Percentiles rank a stretch among this genome's conserved stretches.
phyloP scores from a whole-genome alignment of 345 rosid genomes.

The Hibiscus syriacus region DNA sequence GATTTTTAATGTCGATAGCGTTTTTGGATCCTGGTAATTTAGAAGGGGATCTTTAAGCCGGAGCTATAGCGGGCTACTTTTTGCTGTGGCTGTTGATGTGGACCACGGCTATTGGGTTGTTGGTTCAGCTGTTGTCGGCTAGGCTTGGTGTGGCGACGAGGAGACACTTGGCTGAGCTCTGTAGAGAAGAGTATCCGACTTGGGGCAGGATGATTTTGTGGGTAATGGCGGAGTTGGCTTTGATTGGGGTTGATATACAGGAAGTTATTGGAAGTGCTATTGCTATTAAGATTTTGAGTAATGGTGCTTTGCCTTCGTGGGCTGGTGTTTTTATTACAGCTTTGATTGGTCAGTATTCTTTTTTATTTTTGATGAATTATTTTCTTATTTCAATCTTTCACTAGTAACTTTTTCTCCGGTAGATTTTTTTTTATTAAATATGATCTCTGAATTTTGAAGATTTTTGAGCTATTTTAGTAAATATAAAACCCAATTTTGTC shows the following conservation, averaged over 20 bases:
- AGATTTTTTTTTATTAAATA: no score
- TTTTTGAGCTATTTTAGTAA: not conserved
- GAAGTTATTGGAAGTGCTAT: slow-evolving; percentile 96
- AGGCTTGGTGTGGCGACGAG: slow-evolving; percentile 96
- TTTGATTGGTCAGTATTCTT: slow-evolving; percentile 57
- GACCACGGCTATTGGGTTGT: slow-evolving; percentile 95
- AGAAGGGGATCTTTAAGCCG: slow-evolving; percentile 96
- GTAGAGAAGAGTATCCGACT: slow-evolving; percentile 81
- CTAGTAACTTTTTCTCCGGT: not conserved
- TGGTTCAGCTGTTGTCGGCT: slow-evolving; percentile 82
- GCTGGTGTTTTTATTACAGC: slow-evolving; percentile 88
- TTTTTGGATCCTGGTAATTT: slow-evolving; percentile 93
- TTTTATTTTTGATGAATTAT: not conserved
- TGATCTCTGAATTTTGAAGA: not conserved
- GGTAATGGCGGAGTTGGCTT: slow-evolving; percentile 89
- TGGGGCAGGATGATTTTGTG: slow-evolving; percentile 79
- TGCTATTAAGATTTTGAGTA: slow-evolving; percentile 75
- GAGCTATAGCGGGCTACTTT: slow-evolving; percentile 92
- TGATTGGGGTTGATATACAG: slow-evolving; percentile 91
- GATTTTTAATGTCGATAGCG: slow-evolving; percentile 89
- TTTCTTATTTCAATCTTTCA: not conserved
- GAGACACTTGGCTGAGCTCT: slow-evolving; percentile 85
- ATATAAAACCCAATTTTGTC: not conserved
- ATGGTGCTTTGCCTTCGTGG: slow-evolving; percentile 80
- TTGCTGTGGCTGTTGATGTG: slow-evolving; percentile 81